Evolutionary conservation across 192 early-diverging fungal genomes (phyloP).

Genomic region (Entomortierella lignicola): DNA sequence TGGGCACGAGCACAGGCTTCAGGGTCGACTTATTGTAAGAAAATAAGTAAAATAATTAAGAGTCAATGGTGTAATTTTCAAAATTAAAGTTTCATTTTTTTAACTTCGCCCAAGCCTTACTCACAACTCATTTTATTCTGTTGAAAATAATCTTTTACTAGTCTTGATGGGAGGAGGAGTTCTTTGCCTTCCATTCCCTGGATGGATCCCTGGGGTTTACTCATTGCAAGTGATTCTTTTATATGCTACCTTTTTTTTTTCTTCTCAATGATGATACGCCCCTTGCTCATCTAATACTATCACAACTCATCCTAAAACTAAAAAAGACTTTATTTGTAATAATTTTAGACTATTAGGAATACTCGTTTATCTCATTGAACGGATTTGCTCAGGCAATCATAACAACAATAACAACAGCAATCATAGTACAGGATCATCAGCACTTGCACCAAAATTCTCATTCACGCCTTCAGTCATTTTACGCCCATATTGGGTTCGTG

Average conservation of each 20-base stretch:
- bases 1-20: constrained; percentile 41
- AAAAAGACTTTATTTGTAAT: too few relatives aligned
- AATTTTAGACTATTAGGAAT: constrained; percentile 12
- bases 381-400: neutral
- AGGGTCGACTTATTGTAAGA: constrained; percentile 30
- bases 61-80: too few relatives aligned
- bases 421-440: neutral
- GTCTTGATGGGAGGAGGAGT: constrained; percentile 18
- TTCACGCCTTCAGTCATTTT: constrained; percentile 10
- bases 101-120: constrained; percentile 21
- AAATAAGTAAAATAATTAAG: too few relatives aligned
- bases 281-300: too few relatives aligned
- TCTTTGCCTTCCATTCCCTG: constrained; percentile 19
- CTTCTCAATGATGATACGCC: too few relatives aligned
- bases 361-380: constrained; percentile 13
- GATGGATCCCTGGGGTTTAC: constrained; percentile 20
- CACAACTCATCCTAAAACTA: too few relatives aligned
- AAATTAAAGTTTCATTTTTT: constrained; percentile 1
- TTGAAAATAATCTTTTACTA: too few relatives aligned
- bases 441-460: neutral
- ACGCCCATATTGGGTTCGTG: neutral
- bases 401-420: too few relatives aligned
- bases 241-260: too few relatives aligned
- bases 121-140: neutral
- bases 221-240: constrained; percentile 23